Base-by-base conservation (phyloP, 2,329 filamentous ascomycete genomes). In the Aspergillus sp. region DNA sequence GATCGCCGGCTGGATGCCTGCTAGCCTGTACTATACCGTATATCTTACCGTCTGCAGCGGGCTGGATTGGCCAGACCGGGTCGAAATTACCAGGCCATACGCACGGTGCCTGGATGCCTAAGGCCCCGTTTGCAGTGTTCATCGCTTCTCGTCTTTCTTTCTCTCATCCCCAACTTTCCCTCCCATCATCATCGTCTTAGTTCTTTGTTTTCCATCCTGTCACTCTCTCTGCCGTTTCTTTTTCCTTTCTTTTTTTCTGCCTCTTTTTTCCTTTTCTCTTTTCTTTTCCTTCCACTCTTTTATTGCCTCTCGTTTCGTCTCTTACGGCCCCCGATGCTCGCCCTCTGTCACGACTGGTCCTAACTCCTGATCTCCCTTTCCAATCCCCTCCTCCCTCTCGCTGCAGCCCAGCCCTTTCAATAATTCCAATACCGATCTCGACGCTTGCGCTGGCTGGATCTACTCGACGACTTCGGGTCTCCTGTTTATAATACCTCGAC, bases 61-160 rank as follows among this genome's bases (percentile, higher is more conserved):
- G 19, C 19, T 19, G 19, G 54, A 51, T 48, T 51, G 52, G 55
- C 52, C 52, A 54, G 54, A 47, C 56, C 51, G 42, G 37, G 47
- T 47, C 26, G 10, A 19, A 19, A 19, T 19, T 19, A 19, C 19
- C 19, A 19, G 19, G 19, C 19, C 19, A 4, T 19, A 19, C 19
- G 19, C 19, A 19, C 19, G 47, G 48, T 47, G 50, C 45, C 31
- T 32, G 27, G 31, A 41, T 43, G 53, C 51, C 53, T 54, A 45
- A 55, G 52, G 52, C 51, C 53, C 48, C 48, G 48, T 39, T 49
- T 53, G 51, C 43, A 48, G 19, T 19, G 19, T 19, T 19, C 19
- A 19, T 19, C 19, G 19, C 19, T 19, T 19, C 2, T 19, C 19
- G 19, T 19, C 19, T 19, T 19, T 19, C 19, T 19, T 19, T 19